Evolutionary conservation across 2,329 filamentous ascomycete genomes (phyloP).

Genomic region (Arthroderma uncinatum): DNA sequence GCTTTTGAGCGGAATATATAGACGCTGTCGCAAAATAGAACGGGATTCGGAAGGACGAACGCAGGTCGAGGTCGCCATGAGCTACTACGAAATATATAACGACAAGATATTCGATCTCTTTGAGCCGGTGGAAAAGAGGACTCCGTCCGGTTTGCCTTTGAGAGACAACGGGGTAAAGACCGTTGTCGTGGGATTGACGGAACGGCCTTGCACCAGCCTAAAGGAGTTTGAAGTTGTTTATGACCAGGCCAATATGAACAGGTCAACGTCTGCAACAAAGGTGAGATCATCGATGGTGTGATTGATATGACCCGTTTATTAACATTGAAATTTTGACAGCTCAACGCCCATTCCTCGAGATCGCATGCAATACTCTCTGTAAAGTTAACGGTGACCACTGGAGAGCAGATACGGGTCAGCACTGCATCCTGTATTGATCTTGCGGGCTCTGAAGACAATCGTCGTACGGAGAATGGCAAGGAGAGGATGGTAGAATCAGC

Average conservation of each 20-base stretch:
- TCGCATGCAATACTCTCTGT: slow-evolving; percentile 87
- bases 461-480: slow-evolving; percentile 84
- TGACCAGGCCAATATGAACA: slow-evolving; percentile 82
- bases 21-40: slow-evolving; percentile 70
- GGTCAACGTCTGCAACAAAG: slow-evolving; percentile 81
- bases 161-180: slow-evolving; percentile 81
- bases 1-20: slow-evolving; percentile 73
- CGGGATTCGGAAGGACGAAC: slow-evolving; percentile 66
- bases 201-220: slow-evolving; percentile 68
- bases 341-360: slow-evolving; percentile 81
- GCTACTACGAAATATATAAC: slow-evolving; percentile 96
- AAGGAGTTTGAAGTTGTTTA: slow-evolving; percentile 87
- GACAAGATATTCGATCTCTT: slow-evolving; percentile 90
- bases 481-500: slow-evolving; percentile 89
- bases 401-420: slow-evolving; percentile 58
- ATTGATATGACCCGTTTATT: slow-evolving; percentile 6
- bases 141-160: slow-evolving; percentile 65
- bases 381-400: slow-evolving; percentile 67
- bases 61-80: slow-evolving; percentile 61
- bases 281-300: slow-evolving; percentile 22
- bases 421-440: slow-evolving; percentile 89
- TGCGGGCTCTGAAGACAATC: slow-evolving; percentile 90
- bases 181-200: slow-evolving; percentile 72
- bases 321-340: slow-evolving; percentile 29
- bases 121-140: slow-evolving; percentile 76